Conservation (phyloP, 495 filamentous ascomycete genomes). For the Trichodelitschia bisporula region DNA sequence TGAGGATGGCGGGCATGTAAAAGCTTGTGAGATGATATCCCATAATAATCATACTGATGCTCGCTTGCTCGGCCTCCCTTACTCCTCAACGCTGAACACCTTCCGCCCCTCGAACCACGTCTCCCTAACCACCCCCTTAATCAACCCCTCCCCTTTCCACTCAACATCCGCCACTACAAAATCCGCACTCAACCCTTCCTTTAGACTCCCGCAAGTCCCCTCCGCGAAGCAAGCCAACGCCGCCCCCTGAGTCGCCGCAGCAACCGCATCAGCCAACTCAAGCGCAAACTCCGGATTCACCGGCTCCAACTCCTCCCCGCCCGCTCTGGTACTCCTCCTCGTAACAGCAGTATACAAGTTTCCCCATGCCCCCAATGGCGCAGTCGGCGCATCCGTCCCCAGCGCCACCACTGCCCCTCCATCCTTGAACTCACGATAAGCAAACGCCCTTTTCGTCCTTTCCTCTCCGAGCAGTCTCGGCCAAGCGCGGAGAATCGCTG, state of each 20-base stretch:
- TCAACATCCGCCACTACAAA: constrained; percentile 34
- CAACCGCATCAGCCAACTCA: constrained; percentile 23
- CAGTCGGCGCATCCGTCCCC: constrained; percentile 35
- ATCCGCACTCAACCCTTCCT: constrained; percentile 26
- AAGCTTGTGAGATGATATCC: no score
- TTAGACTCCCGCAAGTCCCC: constrained; percentile 22
- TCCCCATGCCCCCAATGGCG: constrained; percentile 26
- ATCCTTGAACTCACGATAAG: constrained; percentile 33
- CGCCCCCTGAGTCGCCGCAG: constrained; percentile 28
- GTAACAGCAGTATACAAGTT: constrained; percentile 38
- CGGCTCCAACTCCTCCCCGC: constrained; percentile 16
- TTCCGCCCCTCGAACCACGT: constrained; percentile 30
- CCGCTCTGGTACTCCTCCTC: constrained; percentile 26
- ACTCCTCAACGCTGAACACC: constrained; percentile 15
- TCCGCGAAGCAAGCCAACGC: constrained; percentile 35
- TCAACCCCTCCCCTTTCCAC: constrained; percentile 24
- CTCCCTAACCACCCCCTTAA: constrained; percentile 25
- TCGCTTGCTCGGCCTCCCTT: no score
- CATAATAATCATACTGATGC: no score
- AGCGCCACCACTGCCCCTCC: constrained; percentile 27
- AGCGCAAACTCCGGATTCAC: constrained; percentile 29
- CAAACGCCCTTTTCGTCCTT: constrained; percentile 29
- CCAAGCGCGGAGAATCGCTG: constrained; percentile 35
- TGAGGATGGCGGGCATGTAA: neutral
- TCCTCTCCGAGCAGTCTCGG: constrained; percentile 26